Conservation (phyloP, 2,329 filamentous ascomycete species). For the Acrocalymma vagum region DNA sequence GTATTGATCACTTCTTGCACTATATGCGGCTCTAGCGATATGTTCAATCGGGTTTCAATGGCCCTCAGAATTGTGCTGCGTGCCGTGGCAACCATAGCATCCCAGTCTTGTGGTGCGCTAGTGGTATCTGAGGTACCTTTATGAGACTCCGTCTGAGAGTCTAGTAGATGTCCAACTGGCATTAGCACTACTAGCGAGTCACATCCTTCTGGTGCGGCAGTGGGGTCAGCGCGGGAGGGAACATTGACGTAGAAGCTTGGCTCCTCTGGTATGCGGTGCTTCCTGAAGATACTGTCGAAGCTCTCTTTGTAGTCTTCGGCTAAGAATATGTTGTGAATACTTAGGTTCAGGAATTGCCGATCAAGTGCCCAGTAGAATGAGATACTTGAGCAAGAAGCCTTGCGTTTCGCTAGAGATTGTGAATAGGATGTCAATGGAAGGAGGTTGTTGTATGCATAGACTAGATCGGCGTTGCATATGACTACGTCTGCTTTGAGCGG, state of each 20-base stretch:
- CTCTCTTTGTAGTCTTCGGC: conserved; percentile 75
- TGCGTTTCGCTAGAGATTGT: conserved; percentile 55
- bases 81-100: conserved; percentile 65
- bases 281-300: conserved; percentile 80
- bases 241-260: conserved; percentile 83
- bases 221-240: conserved; percentile 72
- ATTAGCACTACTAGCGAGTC: conserved; percentile 76
- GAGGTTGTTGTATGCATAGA: conserved; percentile 77
- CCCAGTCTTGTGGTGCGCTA: conserved; percentile 66
- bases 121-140: conserved; percentile 50
- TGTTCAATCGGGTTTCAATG: conserved; percentile 68
- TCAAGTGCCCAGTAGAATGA: conserved; percentile 80
- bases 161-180: conserved; percentile 72
- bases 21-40: conserved; percentile 60
- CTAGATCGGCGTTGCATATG: conserved; percentile 76
- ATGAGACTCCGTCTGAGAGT: conserved; percentile 50
- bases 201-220: conserved; percentile 70
- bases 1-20: conserved; percentile 72
- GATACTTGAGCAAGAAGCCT: conserved; percentile 75
- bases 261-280: conserved; percentile 70
- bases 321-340: conserved; percentile 80
- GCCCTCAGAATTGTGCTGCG: conserved; percentile 69
- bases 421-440: conserved; percentile 62
- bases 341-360: conserved; percentile 67
- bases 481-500: conserved; percentile 70